Conservation (phyloP, 306 rosid genomes). For the Casuarina equisetifolia region DNA sequence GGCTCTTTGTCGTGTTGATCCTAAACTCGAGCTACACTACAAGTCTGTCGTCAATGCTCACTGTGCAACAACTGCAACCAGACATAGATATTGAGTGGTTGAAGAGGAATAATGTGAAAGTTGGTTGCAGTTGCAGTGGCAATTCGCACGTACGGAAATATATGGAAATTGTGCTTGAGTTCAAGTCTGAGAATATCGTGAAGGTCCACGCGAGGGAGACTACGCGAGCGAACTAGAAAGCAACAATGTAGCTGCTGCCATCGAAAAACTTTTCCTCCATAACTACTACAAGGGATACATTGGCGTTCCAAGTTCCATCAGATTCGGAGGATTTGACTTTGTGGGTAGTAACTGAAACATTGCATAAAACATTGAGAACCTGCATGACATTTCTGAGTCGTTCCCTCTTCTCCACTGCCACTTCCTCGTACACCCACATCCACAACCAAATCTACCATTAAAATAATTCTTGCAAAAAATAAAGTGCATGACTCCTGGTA, state of each 20-base stretch:
- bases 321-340: constrained; percentile 71
- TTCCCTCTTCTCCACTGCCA: too few relatives aligned
- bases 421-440: too few relatives aligned
- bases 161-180: constrained; percentile 21
- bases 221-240: constrained; percentile 22
- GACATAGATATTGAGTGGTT: constrained; percentile 42
- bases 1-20: constrained; percentile 60
- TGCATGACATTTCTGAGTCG: too few relatives aligned
- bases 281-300: constrained; percentile 47
- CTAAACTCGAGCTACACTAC: constrained; percentile 70
- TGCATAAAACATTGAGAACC: background rate
- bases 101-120: constrained; percentile 31
- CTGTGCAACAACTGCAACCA: constrained; percentile 36
- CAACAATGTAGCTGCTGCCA: constrained; percentile 52
- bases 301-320: constrained; percentile 33
- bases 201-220: constrained; percentile 24
- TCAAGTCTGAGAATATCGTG: constrained; percentile 14
- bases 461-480: too few relatives aligned
- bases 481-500: too few relatives aligned
- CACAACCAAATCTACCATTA: too few relatives aligned
- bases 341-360: constrained; percentile 41
- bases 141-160: constrained; percentile 30
- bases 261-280: constrained; percentile 51
- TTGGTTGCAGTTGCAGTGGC: too few relatives aligned
- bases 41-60: constrained; percentile 60